Conservation (phyloP, 768 basidiomycete species). For the Paxillus involutus region DNA sequence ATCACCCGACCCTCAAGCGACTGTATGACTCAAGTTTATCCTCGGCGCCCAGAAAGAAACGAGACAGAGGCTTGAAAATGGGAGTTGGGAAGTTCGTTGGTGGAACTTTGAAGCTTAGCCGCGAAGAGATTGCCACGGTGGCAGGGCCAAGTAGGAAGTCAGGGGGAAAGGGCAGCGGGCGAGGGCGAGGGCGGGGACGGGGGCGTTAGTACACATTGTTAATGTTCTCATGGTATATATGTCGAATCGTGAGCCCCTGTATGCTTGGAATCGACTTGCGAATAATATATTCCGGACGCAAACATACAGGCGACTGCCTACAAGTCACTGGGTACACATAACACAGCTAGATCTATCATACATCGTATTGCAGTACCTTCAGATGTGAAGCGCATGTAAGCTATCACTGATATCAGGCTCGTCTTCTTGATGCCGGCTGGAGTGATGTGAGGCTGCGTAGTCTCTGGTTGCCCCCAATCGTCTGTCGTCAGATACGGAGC, state of each 20-base stretch:
- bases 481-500: slow-evolving; percentile 26
- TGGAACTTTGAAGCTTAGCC: slow-evolving; percentile 66
- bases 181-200: slow-evolving; percentile 1
- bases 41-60: slow-evolving; percentile 37
- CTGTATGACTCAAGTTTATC: slow-evolving; percentile 47
- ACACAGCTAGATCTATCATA: slow-evolving; percentile 6
- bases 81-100: slow-evolving; percentile 76
- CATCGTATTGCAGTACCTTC: slow-evolving; percentile 6
- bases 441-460: slow-evolving; percentile 16
- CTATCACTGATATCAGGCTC: slow-evolving; percentile 24
- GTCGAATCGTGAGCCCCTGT: no score
- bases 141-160: slow-evolving; percentile 18
- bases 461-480: slow-evolving; percentile 16
- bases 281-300: neutral
- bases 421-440: slow-evolving; percentile 15
- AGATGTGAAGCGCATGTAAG: slow-evolving; percentile 24
- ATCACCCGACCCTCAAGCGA: slow-evolving; percentile 76
- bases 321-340: neutral
- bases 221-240: no score
- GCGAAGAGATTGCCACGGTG: slow-evolving; percentile 52
- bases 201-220: slow-evolving; percentile 1
- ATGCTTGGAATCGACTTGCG: neutral
- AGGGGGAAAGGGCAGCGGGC: slow-evolving; percentile 1
- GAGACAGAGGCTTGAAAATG: slow-evolving; percentile 70
- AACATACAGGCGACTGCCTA: neutral